Conservation (phyloP, 2,329 filamentous ascomycete genomes). For the Endothia cerciana region DNA sequence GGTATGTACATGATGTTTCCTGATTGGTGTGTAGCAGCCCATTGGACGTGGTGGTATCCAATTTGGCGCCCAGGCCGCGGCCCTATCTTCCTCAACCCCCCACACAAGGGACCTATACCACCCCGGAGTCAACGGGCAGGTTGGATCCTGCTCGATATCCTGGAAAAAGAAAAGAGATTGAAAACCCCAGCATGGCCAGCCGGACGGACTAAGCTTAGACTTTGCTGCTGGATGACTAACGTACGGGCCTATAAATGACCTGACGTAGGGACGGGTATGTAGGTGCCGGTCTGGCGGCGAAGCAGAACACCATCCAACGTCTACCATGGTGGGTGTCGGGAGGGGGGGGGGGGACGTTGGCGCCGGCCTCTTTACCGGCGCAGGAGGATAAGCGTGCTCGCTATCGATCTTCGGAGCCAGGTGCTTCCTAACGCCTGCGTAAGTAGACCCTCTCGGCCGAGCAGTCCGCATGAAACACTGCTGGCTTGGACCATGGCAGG, state of each 20-base stretch:
- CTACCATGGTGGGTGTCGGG: too few relatives aligned
- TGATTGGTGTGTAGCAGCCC: background rate
- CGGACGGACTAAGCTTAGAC: background rate
- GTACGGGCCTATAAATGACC: background rate
- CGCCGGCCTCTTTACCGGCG: conserved; percentile 17
- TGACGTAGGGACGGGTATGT: conserved; percentile 25
- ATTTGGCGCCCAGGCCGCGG: background rate
- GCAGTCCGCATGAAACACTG: background rate
- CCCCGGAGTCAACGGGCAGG: background rate
- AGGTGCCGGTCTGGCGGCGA: too few relatives aligned
- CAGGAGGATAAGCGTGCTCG: background rate
- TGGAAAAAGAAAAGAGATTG: background rate
- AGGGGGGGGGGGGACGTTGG: conserved; percentile 19
- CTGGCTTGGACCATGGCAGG: too few relatives aligned
- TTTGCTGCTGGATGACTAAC: background rate
- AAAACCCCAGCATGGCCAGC: background rate
- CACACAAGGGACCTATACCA: background rate
- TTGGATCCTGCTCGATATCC: background rate
- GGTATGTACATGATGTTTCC: background rate
- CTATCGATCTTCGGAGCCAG: background rate
- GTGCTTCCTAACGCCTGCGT: background rate
- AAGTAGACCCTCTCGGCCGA: background rate
- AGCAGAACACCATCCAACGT: too few relatives aligned
- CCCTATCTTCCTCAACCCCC: background rate
- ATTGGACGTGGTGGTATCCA: background rate